These are phyloP conservation scores for Eimeria zaria DNA, from an alignment of 169 alveolate genomes.

Conservation along the genomic window DNA sequence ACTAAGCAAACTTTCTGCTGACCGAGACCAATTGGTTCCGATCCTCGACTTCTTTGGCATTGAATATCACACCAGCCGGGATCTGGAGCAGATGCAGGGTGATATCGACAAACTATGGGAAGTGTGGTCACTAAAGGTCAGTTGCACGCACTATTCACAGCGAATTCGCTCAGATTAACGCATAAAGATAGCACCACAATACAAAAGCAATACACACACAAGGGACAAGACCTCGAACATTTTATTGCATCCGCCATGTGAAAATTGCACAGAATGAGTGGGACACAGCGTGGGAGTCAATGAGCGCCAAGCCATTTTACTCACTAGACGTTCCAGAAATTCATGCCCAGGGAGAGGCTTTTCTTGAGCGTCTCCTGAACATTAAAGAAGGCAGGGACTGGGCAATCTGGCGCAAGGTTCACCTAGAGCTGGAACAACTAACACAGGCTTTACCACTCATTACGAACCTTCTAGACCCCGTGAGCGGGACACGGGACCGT, in stretches of 20 bases:
- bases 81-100: slow-evolving; percentile 70
- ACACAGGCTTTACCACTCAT: slow-evolving; percentile 87
- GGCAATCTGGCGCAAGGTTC: slow-evolving; percentile 86
- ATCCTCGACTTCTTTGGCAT: slow-evolving; percentile 84
- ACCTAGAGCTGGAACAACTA: slow-evolving; percentile 86
- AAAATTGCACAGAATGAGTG: slow-evolving; percentile 79
- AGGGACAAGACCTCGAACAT: too few species aligned
- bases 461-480: slow-evolving; percentile 84
- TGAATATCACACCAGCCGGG: slow-evolving; percentile 75
- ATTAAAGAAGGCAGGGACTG: slow-evolving; percentile 77
- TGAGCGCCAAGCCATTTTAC: slow-evolving; percentile 65
- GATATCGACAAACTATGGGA: slow-evolving; percentile 67
- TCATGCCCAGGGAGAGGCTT: slow-evolving; percentile 56
- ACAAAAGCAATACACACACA: background rate
- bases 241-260: background rate
- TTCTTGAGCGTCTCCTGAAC: slow-evolving; percentile 60
- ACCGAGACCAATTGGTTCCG: slow-evolving; percentile 76
- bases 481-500: slow-evolving; percentile 3
- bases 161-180: background rate
- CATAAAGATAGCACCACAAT: background rate
- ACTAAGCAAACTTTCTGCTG: slow-evolving; percentile 71
- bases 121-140: slow-evolving; percentile 81
- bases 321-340: slow-evolving; percentile 72
- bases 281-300: slow-evolving; percentile 79
- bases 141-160: slow-evolving; percentile 8